Evolutionary conservation across 768 basidiomycete species (phyloP), one percentile per base, ranked within the genome.

Genomic region (Sarcodon aspratus): DNA sequence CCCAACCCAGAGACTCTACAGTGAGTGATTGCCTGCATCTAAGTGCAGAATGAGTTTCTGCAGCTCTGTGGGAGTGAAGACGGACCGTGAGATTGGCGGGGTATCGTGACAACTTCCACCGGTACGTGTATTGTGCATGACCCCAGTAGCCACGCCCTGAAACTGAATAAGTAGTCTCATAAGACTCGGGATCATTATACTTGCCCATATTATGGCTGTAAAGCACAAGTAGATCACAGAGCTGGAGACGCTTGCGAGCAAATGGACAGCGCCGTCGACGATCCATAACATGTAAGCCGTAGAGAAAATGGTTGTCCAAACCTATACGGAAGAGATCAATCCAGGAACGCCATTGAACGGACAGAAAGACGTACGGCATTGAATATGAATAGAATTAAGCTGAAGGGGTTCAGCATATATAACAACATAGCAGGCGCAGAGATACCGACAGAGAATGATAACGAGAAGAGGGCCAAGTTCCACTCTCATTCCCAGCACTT

Each of bases 191-290:
- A 33, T 36, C 33, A 6, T 21, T 43, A 15, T 31, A 63, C 75
- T 51, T 53, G 80, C 86, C 87, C 87, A 89, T 56, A 88, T 59
- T 6, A 74, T 60, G 6, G 74, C 67, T 3, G 85, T 85, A 35
- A 80, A 59, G 27, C 78, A 61, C 32, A 89, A 67, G 86, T 86
- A 90, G 48, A 81, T 60, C 15, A 86, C 73, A 13, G 86, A 89
- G 54, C 83, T 84, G 18, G 86, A 83, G 38, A 89, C 69, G 60
- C 77, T 81, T n/a, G 85, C 85, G 17, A 89, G 70, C 38, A 85
- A 61, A 60, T 82, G 80, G 43, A 75, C 72, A 4, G 74, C 75
- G 44, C 81, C 80, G 47, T 79, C 78, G 36, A 82, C 63, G 40
- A 82, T 75, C 79, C 82, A 88, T 33, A 86, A 56, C 53, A 86